These are phyloP conservation scores for Chamaecyparis obtusa DNA, from an alignment of 75 land plant species.

Conservation along the genomic window DNA sequence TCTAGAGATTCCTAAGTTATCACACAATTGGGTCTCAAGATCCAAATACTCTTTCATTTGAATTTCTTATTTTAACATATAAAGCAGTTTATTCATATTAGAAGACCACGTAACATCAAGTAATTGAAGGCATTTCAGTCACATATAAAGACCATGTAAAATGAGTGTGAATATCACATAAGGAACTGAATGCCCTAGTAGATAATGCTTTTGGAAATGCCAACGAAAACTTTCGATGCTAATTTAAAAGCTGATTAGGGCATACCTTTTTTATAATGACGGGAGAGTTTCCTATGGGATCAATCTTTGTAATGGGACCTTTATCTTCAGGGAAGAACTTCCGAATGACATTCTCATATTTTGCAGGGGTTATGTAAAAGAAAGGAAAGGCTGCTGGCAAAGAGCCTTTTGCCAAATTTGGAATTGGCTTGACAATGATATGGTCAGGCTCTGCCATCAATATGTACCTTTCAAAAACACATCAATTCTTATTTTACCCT, in stretches of 20 bases:
- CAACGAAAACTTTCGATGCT: neutral
- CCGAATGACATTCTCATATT: slow-evolving; percentile 61
- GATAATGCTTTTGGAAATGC: neutral
- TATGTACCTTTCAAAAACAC: slow-evolving; percentile 60
- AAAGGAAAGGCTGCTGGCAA: slow-evolving; percentile 96
- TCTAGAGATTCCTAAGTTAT: slow-evolving; percentile 58
- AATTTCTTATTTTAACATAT: neutral
- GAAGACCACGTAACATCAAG: neutral
- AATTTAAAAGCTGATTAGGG: slow-evolving; percentile 14
- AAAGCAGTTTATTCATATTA: neutral
- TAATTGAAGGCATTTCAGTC: neutral
- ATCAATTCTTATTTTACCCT: neutral
- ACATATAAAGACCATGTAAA: neutral
- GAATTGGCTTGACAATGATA: slow-evolving; percentile 89
- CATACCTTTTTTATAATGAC: slow-evolving; percentile 90
- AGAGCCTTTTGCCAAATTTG: slow-evolving; percentile 72
- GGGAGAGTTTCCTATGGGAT: slow-evolving; percentile 98
- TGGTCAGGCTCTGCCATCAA: slow-evolving; percentile 99
- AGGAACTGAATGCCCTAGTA: neutral
- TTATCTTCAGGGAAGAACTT: slow-evolving; percentile 84
- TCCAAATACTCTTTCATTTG: neutral
- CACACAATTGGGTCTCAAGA: neutral
- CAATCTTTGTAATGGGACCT: slow-evolving; percentile 88
- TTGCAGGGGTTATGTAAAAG: slow-evolving; percentile 88
- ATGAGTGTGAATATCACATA: neutral